A percentile compares a stretch with the other conserved stretches of the same genome.
phyloP scores from a whole-genome alignment of 2,329 filamentous ascomycete genomes.

The Furcasterigmium furcatum region DNA sequence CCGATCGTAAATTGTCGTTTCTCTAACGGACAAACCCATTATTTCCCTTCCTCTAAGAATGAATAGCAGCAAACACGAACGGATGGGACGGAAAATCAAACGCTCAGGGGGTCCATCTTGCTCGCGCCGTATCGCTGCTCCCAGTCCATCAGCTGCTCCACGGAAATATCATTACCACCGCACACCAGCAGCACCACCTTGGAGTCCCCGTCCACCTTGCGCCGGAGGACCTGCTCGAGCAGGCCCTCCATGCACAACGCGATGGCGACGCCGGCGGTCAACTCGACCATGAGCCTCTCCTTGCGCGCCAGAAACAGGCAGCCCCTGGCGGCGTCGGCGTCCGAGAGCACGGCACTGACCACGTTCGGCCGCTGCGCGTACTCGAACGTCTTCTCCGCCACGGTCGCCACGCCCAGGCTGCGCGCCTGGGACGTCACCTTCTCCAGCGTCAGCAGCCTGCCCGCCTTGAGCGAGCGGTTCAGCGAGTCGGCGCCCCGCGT shows the following conservation, averaged over 20 bases:
- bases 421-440: slow-evolving; percentile 71
- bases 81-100: too few relatives aligned
- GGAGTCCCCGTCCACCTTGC: not conserved
- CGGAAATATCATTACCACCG: not conserved
- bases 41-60: too few relatives aligned
- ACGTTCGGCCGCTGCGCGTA: slow-evolving; percentile 17
- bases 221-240: not conserved
- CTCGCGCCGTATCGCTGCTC: not conserved
- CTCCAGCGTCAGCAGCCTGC: slow-evolving; percentile 56
- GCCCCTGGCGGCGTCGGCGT: not conserved
- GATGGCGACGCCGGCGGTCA: not conserved
- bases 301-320: not conserved
- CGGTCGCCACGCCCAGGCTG: slow-evolving; percentile 64
- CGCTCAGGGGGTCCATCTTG: not conserved
- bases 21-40: too few relatives aligned
- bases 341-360: not conserved
- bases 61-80: too few relatives aligned
- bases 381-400: slow-evolving; percentile 46
- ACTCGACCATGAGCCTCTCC: not conserved
- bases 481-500: slow-evolving; percentile 70
- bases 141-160: not conserved
- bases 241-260: not conserved
- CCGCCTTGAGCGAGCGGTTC: slow-evolving; percentile 48
- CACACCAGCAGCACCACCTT: slow-evolving; percentile 1
- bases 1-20: too few relatives aligned